These are phyloP conservation scores for Microdochium paspali DNA, from an alignment of 2,329 filamentous ascomycete species.

Conservation along the genomic window DNA sequence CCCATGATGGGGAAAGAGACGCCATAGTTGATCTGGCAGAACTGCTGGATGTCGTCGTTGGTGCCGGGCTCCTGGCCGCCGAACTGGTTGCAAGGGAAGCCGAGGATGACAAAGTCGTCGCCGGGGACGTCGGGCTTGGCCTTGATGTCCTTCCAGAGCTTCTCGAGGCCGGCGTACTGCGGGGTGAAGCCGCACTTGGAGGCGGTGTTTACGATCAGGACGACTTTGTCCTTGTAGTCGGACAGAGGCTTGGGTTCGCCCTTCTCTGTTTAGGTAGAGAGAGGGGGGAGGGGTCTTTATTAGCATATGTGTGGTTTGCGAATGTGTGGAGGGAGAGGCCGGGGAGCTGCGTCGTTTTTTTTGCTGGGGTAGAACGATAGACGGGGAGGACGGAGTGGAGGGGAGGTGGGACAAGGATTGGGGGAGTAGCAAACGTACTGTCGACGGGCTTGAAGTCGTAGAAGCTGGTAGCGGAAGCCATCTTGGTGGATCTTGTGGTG, in stretches of 20 bases:
- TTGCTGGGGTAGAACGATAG: no score
- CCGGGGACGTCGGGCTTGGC: conserved; percentile 59
- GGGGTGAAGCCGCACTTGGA: conserved; percentile 99
- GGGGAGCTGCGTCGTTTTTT: no score
- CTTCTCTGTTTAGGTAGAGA: conserved; percentile 43
- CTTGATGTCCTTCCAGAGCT: conserved; percentile 72
- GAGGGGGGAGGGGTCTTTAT: conserved; percentile 6
- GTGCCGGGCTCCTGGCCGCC: conserved; percentile 78
- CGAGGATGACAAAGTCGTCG: conserved; percentile 77
- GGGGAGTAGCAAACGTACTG: conserved; percentile 41
- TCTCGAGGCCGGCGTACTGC: conserved; percentile 86
- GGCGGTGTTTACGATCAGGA: conserved; percentile 94
- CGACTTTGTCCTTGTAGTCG: conserved; percentile 79
- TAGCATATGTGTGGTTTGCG: not conserved
- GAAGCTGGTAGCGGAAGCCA: conserved; percentile 63
- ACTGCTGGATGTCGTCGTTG: conserved; percentile 71
- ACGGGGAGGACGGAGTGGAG: conserved; percentile 2
- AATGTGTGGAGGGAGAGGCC: no score
- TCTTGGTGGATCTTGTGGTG: conserved; percentile 25
- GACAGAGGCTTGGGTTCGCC: conserved; percentile 62
- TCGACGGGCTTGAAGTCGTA: conserved; percentile 80
- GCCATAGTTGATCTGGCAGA: conserved; percentile 91
- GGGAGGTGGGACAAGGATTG: conserved; percentile 1
- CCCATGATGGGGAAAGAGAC: conserved; percentile 84
- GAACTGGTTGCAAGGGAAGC: conserved; percentile 99